These are phyloP conservation scores for Monilinia fructigena DNA, from an alignment of 2,329 filamentous ascomycete genomes.

Conservation along the genomic window DNA sequence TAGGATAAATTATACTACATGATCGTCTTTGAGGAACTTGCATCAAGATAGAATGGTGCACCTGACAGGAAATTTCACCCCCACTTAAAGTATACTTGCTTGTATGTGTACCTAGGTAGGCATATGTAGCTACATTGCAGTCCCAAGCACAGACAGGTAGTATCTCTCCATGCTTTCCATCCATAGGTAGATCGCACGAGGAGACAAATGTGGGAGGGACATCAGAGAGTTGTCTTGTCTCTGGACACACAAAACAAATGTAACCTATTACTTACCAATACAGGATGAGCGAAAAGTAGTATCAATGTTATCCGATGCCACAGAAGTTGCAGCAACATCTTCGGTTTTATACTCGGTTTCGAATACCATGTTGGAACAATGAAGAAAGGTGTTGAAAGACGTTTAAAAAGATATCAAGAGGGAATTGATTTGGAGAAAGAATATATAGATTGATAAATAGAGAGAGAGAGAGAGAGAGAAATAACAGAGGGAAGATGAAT, in stretches of 20 bases:
- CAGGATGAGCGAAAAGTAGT: constrained; percentile 59
- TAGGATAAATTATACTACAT: neutral
- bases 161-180: neutral
- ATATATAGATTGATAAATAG: no score
- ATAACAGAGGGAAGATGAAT: neutral
- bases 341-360: constrained; percentile 57
- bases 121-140: neutral
- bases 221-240: neutral
- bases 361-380: constrained; percentile 32
- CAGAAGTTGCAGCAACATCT: constrained; percentile 48
- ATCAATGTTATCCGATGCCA: constrained; percentile 58
- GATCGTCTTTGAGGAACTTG: neutral
- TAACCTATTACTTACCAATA: constrained; percentile 52
- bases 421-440: neutral
- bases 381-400: neutral
- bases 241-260: neutral
- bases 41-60: neutral
- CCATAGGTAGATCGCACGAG: neutral
- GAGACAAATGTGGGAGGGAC: neutral
- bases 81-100: neutral
- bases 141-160: neutral
- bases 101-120: neutral
- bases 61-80: neutral
- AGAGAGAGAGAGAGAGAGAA: neutral
- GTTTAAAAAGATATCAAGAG: neutral